phyloP scores from a whole-genome alignment of 1,284 basidiomycete species.

The Pholiota adiposa region DNA sequence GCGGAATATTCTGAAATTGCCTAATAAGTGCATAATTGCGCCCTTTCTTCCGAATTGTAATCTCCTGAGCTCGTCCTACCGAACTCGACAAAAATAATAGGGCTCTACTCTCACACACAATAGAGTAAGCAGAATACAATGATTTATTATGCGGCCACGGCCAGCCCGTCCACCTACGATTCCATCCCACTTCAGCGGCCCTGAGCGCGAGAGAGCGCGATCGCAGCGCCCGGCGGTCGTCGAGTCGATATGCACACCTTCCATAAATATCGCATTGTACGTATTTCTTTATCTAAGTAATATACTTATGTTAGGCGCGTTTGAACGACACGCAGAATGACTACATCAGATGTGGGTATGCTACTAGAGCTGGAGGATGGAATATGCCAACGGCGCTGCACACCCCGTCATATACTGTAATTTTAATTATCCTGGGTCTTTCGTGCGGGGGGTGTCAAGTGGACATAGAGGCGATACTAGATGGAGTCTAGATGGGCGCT shows the following conservation, averaged over 20 bases:
- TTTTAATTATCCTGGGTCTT: not conserved
- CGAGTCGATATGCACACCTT: not conserved
- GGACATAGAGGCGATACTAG: not conserved
- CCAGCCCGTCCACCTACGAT: not conserved
- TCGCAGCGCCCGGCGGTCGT: not conserved
- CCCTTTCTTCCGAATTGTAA: not conserved
- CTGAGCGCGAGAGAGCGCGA: slow-evolving; percentile 14
- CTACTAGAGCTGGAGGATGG: slow-evolving; percentile 1
- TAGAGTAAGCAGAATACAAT: not conserved
- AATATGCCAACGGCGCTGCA: not conserved
- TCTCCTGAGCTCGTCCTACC: not conserved
- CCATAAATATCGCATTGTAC: not conserved
- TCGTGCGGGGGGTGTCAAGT: not conserved
- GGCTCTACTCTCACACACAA: not conserved
- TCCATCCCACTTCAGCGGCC: not conserved
- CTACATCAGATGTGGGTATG: too few species aligned
- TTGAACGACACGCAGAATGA: too few species aligned
- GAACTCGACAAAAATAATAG: not conserved
- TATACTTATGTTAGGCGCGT: not conserved
- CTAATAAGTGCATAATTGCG: slow-evolving; percentile 4
- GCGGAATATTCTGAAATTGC: slow-evolving; percentile 1
- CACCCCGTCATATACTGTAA: not conserved
- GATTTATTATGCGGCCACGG: not conserved
- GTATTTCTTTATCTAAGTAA: too few species aligned
- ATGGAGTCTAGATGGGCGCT: not conserved